A percentile compares a stretch with the other conserved stretches of the same genome.
Evolutionary conservation across 345 rosid genomes (phyloP).

Genomic region (Citrus trifoliata): DNA sequence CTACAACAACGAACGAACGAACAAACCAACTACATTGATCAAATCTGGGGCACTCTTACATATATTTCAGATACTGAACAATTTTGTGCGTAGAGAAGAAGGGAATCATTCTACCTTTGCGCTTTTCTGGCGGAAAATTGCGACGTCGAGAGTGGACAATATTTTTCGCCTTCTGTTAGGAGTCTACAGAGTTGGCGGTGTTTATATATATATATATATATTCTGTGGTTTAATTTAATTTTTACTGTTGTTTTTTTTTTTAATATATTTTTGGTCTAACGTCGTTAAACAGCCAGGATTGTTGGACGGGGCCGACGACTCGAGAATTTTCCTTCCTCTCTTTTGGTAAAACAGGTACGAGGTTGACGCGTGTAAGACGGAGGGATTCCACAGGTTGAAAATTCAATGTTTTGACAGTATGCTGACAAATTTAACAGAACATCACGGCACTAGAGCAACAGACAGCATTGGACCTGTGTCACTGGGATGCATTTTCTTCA

Average conservation of each 20-base stretch:
- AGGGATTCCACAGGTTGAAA: not conserved
- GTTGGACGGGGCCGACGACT: too few relatives aligned
- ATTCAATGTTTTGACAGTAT: not conserved
- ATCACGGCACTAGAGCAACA: too few relatives aligned
- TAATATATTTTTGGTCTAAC: too few relatives aligned
- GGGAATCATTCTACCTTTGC: not conserved
- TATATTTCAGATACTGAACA: not conserved
- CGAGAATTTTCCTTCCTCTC: too few relatives aligned
- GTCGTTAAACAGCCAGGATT: too few relatives aligned
- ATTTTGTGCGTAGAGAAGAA: not conserved
- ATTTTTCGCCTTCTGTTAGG: not conserved
- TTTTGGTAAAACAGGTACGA: not conserved
- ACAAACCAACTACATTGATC: not conserved
- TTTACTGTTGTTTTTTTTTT: too few relatives aligned
- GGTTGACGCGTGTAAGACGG: not conserved
- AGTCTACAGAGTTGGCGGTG: too few relatives aligned
- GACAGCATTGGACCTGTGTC: too few relatives aligned
- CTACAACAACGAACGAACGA: not conserved
- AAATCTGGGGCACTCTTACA: not conserved
- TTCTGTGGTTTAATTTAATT: too few relatives aligned
- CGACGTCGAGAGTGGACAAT: not conserved
- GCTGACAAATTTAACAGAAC: not conserved
- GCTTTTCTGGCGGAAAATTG: not conserved
- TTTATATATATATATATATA: too few relatives aligned
- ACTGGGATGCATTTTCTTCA: too few relatives aligned